These are phyloP conservation scores for Calonectria naviculata DNA, from an alignment of 2,329 filamentous ascomycete species.

Conservation along the genomic window DNA sequence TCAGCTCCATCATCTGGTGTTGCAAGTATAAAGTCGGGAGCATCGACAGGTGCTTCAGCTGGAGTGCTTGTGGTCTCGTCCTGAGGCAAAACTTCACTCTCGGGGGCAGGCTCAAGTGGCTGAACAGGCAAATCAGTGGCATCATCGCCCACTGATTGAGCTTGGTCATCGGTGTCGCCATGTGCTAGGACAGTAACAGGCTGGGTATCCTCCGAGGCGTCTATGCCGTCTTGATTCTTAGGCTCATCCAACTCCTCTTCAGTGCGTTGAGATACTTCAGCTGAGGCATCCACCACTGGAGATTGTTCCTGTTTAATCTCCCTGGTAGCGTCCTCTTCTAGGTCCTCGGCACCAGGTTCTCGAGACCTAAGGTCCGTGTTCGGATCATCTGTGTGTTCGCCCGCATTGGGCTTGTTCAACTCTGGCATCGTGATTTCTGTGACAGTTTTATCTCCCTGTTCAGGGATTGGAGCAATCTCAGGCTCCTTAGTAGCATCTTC, in stretches of 20 bases:
- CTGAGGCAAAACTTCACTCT: not conserved
- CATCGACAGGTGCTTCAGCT: not conserved
- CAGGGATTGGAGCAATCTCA: not conserved
- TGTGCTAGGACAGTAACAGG: not conserved
- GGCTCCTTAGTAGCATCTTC: not conserved
- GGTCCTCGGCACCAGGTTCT: slow-evolving; percentile 24
- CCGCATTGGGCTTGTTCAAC: slow-evolving; percentile 22
- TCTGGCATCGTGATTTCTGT: slow-evolving; percentile 37
- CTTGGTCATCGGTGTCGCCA: not conserved
- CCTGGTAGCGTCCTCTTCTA: not conserved
- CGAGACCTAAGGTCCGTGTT: not conserved
- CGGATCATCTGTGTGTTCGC: slow-evolving; percentile 19
- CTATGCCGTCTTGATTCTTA: not conserved
- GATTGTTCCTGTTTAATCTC: slow-evolving; percentile 2
- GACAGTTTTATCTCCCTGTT: slow-evolving; percentile 23
- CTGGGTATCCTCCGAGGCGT: not conserved
- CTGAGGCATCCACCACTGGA: not conserved
- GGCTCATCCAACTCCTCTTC: not conserved
- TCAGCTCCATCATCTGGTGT: not conserved
- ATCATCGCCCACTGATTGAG: not conserved
- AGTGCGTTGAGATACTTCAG: not conserved
- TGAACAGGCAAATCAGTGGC: not conserved
- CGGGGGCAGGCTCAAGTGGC: not conserved
- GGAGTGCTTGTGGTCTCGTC: not conserved
- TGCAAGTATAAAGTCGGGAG: not conserved